phyloP scores from a whole-genome alignment of 2,329 filamentous ascomycete species.

The Diaporthe sp. region DNA sequence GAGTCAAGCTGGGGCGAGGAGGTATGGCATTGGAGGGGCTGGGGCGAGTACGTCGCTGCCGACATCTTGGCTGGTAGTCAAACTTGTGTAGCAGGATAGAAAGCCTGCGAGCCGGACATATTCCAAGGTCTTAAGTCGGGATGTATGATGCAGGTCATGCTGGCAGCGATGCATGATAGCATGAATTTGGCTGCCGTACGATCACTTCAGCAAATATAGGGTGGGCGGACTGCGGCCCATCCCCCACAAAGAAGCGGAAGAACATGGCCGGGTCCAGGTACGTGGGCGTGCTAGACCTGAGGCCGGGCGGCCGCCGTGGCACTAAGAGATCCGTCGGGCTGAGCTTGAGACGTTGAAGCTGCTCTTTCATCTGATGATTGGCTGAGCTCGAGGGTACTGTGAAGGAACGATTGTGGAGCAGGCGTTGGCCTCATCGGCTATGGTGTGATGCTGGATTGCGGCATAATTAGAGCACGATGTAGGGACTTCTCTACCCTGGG shows the following conservation, averaged over 20 bases:
- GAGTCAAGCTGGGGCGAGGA: neutral
- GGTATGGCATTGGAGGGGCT: neutral
- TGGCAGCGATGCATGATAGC: slow-evolving; percentile 7
- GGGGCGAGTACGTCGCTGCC: neutral
- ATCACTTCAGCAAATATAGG: neutral
- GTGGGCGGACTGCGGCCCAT: neutral
- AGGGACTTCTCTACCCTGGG: neutral
- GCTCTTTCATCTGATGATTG: slow-evolving; percentile 31
- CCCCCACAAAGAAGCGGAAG: neutral
- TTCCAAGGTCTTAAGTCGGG: neutral
- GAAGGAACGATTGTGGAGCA: slow-evolving; percentile 37
- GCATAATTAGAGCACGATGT: neutral
- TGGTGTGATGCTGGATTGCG: slow-evolving; percentile 10
- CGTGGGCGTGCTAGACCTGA: slow-evolving; percentile 20
- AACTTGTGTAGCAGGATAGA: neutral
- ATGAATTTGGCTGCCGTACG: neutral
- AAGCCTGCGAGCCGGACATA: neutral
- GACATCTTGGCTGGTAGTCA: neutral
- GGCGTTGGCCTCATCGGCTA: slow-evolving; percentile 14
- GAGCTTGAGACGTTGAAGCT: slow-evolving; percentile 14
- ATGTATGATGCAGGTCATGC: neutral
- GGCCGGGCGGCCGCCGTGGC: slow-evolving; percentile 39
- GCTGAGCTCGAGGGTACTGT: neutral
- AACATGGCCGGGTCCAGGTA: slow-evolving; percentile 1
- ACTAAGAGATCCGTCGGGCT: slow-evolving; percentile 40